Evolutionary conservation across 345 rosid species (phyloP), one percentile per base, ranked within the genome.

Genomic region (Acer saccharum): DNA sequence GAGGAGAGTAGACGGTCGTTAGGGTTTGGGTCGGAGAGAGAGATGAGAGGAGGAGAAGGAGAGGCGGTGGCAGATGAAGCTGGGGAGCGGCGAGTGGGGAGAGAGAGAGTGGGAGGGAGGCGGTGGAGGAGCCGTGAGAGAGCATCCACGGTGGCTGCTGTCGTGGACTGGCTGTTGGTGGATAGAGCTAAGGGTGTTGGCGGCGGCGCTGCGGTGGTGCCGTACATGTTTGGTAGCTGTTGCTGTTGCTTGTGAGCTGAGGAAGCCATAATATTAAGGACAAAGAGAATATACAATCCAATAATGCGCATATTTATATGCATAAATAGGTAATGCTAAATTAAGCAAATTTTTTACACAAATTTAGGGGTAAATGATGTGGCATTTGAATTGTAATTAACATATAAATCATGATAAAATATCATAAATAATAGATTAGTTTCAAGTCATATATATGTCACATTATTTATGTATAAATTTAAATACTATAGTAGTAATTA

Each of bases 41-140:
- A 84, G 69, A 90, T 66, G 55, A 82, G 54, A n/a, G 91, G 85
- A 41, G 83, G 81, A 58, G 80, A 10, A 11, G 87, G 35, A 66
- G 48, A 44, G 48, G 9, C 2, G 35, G 4, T 9, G 48, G 48
- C 2, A 12, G 48, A 44, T 44, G 12, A 44, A 17, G 87, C 7
- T 21, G 80, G 63, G 63, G 83, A 35, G 83, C 77, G 89, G 52
- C 88, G 90, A 75, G 83, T 77, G 27, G 92, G 97, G 73, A 88
- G 89, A 72, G 90, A 90, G 73, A 94, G 95, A 14, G 85, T 69
- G 0, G 97, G 97, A 39, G 95, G 93, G 60, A 90, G 98, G 83
- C 94, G 95, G 82, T 81, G 83, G 82, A 91, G 82, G 78, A 94
- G 94, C 27, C 82, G 76, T 11, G 98, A 87, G 75, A 94, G 94